phyloP scores from a whole-genome alignment of 1,284 basidiomycete genomes.

The Pascua guehoae region DNA sequence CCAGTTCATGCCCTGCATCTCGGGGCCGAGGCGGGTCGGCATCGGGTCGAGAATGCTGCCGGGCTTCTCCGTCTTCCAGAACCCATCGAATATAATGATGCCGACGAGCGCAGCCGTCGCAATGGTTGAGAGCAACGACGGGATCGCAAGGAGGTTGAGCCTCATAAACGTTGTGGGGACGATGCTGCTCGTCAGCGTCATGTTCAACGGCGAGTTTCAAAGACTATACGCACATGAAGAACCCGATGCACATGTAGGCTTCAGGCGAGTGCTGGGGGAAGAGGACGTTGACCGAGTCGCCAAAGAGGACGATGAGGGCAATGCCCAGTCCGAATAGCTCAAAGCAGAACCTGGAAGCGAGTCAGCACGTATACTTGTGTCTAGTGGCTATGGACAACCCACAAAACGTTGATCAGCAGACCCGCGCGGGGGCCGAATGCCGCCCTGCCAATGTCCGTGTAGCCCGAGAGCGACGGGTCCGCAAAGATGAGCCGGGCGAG shows the following conservation, averaged over 20 bases:
- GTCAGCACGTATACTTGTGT: neutral
- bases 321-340: conserved; percentile 72
- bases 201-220: neutral
- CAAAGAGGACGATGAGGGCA: conserved; percentile 77
- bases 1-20: conserved; percentile 54
- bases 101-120: conserved; percentile 72
- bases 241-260: conserved; percentile 70
- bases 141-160: conserved; percentile 74
- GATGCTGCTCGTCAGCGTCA: conserved; percentile 53
- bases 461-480: conserved; percentile 70
- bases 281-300: conserved; percentile 74
- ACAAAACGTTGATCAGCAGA: conserved; percentile 39
- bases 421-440: conserved; percentile 75
- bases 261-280: conserved; percentile 64
- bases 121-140: conserved; percentile 76
- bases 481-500: conserved; percentile 69
- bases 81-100: conserved; percentile 80
- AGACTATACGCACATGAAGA: conserved; percentile 60
- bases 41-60: conserved; percentile 77
- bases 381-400: conserved; percentile 9
- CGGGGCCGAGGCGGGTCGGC: conserved; percentile 63
- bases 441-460: conserved; percentile 81
- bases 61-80: conserved; percentile 70
- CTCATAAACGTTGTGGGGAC: conserved; percentile 81
- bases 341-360: conserved; percentile 61